A percentile compares a stretch with the other conserved stretches of the same genome.
These are phyloP conservation scores for Aspergillus panamensis DNA, from an alignment of 495 filamentous ascomycete species.

Conservation along the genomic window DNA sequence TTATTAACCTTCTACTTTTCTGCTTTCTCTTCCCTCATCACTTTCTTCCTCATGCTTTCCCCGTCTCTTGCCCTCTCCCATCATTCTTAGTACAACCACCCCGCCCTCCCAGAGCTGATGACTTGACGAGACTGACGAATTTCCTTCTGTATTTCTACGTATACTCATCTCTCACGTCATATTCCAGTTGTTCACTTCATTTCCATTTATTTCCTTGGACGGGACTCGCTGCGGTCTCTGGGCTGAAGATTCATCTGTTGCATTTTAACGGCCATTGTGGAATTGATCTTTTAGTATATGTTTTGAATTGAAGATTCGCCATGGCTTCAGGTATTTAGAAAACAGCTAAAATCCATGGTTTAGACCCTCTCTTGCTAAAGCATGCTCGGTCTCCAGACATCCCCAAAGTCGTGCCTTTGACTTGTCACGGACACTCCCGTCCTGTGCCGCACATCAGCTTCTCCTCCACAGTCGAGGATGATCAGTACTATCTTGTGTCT, in stretches of 20 bases:
- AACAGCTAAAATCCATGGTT: not conserved
- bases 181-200: slow-evolving; percentile 12
- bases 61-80: slow-evolving; percentile 13
- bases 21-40: slow-evolving; percentile 1
- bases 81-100: slow-evolving; percentile 25
- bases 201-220: slow-evolving; percentile 14
- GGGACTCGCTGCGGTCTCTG: slow-evolving; percentile 4
- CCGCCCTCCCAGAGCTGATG: slow-evolving; percentile 31
- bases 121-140: slow-evolving; percentile 49
- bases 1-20: not conserved
- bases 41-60: slow-evolving; percentile 6
- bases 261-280: slow-evolving; percentile 20
- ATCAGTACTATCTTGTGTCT: slow-evolving; percentile 92
- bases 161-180: slow-evolving; percentile 20
- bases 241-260: slow-evolving; percentile 11
- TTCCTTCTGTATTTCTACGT: slow-evolving; percentile 39
- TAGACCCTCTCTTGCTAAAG: not conserved
- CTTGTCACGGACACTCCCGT: slow-evolving; percentile 94
- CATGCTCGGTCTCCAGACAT: slow-evolving; percentile 44
- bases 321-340: slow-evolving; percentile 26
- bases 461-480: slow-evolving; percentile 79
- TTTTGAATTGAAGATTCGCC: slow-evolving; percentile 11
- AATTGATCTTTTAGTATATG: slow-evolving; percentile 14
- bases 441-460: slow-evolving; percentile 95
- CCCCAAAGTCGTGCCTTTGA: slow-evolving; percentile 80